Base-by-base conservation (phyloP, 2,329 filamentous ascomycete genomes). In the Epichloe sylvatica region DNA sequence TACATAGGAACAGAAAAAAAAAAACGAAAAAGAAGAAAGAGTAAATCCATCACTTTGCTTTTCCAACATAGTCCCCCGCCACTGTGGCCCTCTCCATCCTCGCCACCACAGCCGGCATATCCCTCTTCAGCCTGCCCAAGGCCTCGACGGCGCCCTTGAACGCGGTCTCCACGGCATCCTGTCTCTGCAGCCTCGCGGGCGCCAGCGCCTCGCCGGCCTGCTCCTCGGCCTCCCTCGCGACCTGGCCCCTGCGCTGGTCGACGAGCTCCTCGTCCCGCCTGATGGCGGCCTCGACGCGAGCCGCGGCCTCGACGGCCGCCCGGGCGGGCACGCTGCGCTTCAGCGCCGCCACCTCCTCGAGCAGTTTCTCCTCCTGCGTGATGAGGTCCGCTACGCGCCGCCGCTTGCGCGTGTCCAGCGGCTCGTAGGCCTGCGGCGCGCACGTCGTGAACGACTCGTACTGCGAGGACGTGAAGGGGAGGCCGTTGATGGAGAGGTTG, bases 401-500 rank as follows among this genome's bases (percentile, higher is more conserved):
- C 59, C 78, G 77, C 56, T 77, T 74, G 60, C 75, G 75, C 3
- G 68, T 64, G 67, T 83, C 76, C 58, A 81, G 81, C 34, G 78
- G 74, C 57, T 80, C 78, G 67, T 78, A 78, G 51, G 67, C 64
- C 23, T 63, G 59, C n/a, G 55, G 56, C 3, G 56, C 46, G 49
- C 49, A 48, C 47, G 52, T 44, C 53, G 50, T 59, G 50, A 47
- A 74, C 62, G 59, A 72, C 68, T 44, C 62, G 55, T 5, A 62
- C 59, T 13, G 65, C 53, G 41, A 72, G 57, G 49, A 40, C 5
- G 70, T 61, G 43, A 77, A 67, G 55, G 70, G 63, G 54, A 80
- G 67, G 49, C 80, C 80, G 67, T 83, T 83, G 60, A 83, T 80
- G 53, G 71, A 71, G 49, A 83, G 72, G 66, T 80, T 81, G 9